Base-by-base conservation (phyloP, 2,329 filamentous ascomycete species). In the Pseudomassariella vexata region DNA sequence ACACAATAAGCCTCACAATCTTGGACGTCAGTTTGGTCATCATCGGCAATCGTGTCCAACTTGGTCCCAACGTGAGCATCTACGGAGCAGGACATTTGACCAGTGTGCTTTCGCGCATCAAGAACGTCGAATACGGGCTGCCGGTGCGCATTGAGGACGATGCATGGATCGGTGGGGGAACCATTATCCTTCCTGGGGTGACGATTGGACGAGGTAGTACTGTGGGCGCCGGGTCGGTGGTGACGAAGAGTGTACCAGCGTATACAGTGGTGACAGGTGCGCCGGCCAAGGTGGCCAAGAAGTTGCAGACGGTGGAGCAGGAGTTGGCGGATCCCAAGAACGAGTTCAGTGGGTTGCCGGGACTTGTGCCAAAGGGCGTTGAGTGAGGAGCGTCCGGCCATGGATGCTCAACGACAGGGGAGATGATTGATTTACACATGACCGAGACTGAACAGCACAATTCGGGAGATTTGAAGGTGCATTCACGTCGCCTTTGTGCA, bases 31-130 rank as follows among this genome's bases (percentile, higher is more conserved):
- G 76, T 42, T 62, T 76, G 3, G 79, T 89, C 24, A 63, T 55
- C 4, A 82, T 89, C 28, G 85, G 85, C 0, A 69, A 80, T 17
- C 72, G 84, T 18, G 84, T 83, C 2, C 59, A 85, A 42, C 68
- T 89, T 34, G 85, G 82, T 0, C 82, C 85, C 0, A 80, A 78
- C 45, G 82, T 89, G 0, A 74, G 66, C 30, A 71, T 92, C 34
- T 85, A 76, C 49, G 74, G 76, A 3, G 85, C 75, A 1, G 82
- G 76, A 0, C 85, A 92, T 53, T 82, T 85, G 29, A 63, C 82
- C 0, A 82, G 82, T 43, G 63, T 71, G 1, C 59, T 62, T 32
- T 65, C 60, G 2, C 62, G 70, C 12, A 56, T 67, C 16, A 61
- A 68, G 22, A 55, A 54, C 11, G 54, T 69, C 32, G 68, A 71